Base-by-base conservation (phyloP, 768 basidiomycete species). In the Podaxis sp. region DNA sequence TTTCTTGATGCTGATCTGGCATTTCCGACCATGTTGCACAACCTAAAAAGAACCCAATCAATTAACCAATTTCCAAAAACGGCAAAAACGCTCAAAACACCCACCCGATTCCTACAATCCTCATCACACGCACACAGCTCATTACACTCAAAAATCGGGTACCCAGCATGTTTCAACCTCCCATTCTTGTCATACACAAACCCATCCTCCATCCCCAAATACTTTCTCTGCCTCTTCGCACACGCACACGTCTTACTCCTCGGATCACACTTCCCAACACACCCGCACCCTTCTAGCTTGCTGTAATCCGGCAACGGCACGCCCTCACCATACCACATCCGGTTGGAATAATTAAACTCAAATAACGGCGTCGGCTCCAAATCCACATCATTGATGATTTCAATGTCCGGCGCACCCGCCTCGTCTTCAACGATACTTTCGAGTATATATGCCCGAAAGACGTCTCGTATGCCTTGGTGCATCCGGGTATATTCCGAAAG, bases 321-420 rank as follows among this genome's bases (percentile, higher is more conserved):
- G 4, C 78, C 85, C 12, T 86, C 80, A 1, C 83, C 85, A 63
- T 87, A 86, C 81, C 90, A 90, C 79, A 94, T 85, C 57, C 84
- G 75, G 71, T 96, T 95, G 11, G 90, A 87, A 71, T 96, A 96
- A 64, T 88, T 79, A 68, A 95, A 97, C 68, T 96, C 94, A 85
- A 90, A 93, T 25, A 83, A 83, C 0, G 94, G 94, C 22, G 87
- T 83, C 9, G 84, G 78, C 64, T 90, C 88, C 8, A 79, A 66
- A 64, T 92, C 91, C 24, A 93, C 76, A 0, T 81, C 72, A 67
- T 95, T 94, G 55, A 85, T 71, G 25, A 96, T 81, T 15, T 74
- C 74, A 67, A 96, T 90, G 4, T 75, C 75, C 0, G 91, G 92
- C 1, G 90, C 88, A 50, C 82, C 69, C 0, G 85, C 87, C 64